Conservation (phyloP, 106 monocot genomes). For the Acanthochlamys bracteata region DNA sequence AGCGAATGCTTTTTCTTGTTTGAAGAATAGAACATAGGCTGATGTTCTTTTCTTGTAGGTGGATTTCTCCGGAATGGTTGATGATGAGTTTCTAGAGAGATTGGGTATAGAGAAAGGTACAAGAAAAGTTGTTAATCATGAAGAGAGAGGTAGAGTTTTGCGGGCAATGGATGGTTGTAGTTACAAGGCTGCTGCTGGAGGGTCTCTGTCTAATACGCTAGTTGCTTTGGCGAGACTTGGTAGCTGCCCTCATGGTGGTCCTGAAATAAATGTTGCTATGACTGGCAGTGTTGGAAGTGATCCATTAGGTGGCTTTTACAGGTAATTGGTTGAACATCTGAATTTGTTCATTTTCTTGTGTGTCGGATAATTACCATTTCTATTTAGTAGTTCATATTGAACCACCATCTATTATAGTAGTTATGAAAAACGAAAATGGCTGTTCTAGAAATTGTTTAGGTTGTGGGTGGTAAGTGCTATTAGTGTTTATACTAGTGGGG, state of each 20-base stretch:
- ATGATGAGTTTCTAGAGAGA: conserved; percentile 71
- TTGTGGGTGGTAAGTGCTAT: too few species aligned
- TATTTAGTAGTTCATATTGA: too few species aligned
- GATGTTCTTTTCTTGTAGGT: conserved; percentile 35
- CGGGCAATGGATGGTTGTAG: conserved; percentile 97
- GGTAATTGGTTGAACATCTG: conserved; percentile 47
- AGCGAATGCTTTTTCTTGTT: too few species aligned
- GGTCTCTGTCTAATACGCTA: conserved; percentile 90
- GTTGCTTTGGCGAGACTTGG: conserved; percentile 93
- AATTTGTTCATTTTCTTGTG: too few species aligned
- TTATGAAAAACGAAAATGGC: too few species aligned
- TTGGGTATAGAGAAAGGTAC: conserved; percentile 77
- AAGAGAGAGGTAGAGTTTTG: conserved; percentile 84
- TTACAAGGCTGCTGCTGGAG: conserved; percentile 96
- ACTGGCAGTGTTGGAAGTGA: conserved; percentile 91
- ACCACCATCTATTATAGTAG: too few species aligned
- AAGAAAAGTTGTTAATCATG: conserved; percentile 84
- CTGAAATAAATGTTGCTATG: conserved; percentile 70
- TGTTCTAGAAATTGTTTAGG: too few species aligned
- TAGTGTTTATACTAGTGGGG: too few species aligned
- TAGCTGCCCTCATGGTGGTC: conserved; percentile 28
- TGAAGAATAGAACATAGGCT: too few species aligned
- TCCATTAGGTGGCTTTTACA: conserved; percentile 93
- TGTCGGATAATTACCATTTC: too few species aligned
- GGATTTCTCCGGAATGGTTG: conserved; percentile 91